Conservation (phyloP, 345 rosid species). For the Populus euphratica region DNA sequence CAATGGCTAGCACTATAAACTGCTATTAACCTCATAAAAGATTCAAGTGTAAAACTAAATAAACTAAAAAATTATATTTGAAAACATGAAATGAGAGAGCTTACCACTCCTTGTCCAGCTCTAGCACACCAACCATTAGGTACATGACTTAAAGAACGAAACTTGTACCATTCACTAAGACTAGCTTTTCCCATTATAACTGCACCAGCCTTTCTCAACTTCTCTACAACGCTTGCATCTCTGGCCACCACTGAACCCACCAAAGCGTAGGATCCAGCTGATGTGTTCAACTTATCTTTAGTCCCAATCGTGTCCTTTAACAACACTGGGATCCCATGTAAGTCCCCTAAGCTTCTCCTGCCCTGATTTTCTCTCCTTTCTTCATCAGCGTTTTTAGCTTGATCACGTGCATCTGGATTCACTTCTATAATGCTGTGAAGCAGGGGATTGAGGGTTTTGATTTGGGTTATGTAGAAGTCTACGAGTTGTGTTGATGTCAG, state of each 20-base stretch:
- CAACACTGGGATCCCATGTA: constrained; percentile 65
- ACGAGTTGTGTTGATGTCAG: constrained; percentile 37
- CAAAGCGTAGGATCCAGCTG: constrained; percentile 69
- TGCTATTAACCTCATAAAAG: too few relatives aligned
- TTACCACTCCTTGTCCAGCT: constrained; percentile 66
- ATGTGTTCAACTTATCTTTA: constrained; percentile 61
- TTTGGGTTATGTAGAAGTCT: constrained; percentile 18
- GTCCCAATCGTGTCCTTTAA: constrained; percentile 69
- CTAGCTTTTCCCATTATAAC: constrained; percentile 78
- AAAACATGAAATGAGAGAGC: not conserved
- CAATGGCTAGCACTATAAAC: too few relatives aligned
- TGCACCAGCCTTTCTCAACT: constrained; percentile 55
- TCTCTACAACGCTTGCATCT: constrained; percentile 59
- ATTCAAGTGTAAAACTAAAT: too few relatives aligned
- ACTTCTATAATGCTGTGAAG: constrained; percentile 61
- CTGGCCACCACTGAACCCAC: constrained; percentile 54
- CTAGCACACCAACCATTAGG: constrained; percentile 57
- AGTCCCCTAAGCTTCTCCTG: constrained; percentile 10
- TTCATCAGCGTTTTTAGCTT: constrained; percentile 58
- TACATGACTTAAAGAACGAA: constrained; percentile 14
- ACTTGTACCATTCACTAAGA: constrained; percentile 59
- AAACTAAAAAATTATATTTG: too few relatives aligned
- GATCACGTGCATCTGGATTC: constrained; percentile 57
- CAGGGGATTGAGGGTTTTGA: constrained; percentile 43
- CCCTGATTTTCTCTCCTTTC: constrained; percentile 32